Evolutionary conservation across 441 rosid species (phyloP).

Genomic region (Pelargonium exstipulatum): DNA sequence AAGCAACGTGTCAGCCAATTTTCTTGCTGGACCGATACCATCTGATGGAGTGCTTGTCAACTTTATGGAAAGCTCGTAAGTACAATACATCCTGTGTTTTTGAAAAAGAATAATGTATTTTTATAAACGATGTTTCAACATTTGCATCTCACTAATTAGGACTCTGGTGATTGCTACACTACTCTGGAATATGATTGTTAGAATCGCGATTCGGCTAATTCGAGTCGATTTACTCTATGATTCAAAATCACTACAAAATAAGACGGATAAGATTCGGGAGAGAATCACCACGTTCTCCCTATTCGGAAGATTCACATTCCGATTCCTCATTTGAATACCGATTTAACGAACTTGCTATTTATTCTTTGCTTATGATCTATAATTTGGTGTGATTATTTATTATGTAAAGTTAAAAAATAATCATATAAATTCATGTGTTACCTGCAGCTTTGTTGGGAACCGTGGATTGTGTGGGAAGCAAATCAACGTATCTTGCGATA

Average conservation of each 20-base stretch:
- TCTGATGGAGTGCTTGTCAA: conserved; percentile 56
- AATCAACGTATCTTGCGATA: conserved; percentile 50
- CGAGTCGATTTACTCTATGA: too few relatives aligned
- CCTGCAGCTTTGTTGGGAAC: conserved; percentile 73
- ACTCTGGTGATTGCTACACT: background rate
- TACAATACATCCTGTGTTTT: conserved; percentile 18
- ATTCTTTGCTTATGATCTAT: too few relatives aligned
- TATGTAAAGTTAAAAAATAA: background rate
- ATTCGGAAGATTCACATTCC: too few relatives aligned
- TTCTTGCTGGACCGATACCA: conserved; percentile 80
- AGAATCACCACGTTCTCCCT: too few relatives aligned
- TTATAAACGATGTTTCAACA: background rate
- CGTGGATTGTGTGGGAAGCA: conserved; percentile 83
- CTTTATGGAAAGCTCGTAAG: conserved; percentile 75
- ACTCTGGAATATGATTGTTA: background rate
- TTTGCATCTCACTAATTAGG: background rate
- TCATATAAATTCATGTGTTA: background rate
- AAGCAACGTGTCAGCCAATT: conserved; percentile 88
- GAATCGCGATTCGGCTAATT: too few relatives aligned
- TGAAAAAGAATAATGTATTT: background rate
- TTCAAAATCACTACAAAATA: too few relatives aligned
- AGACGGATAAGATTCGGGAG: too few relatives aligned
- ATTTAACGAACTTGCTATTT: too few relatives aligned
- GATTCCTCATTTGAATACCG: too few relatives aligned
- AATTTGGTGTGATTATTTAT: background rate